Evolutionary conservation across 108 stramenopile species (phyloP).

Genomic region (Nannochloropsis oceanica): DNA sequence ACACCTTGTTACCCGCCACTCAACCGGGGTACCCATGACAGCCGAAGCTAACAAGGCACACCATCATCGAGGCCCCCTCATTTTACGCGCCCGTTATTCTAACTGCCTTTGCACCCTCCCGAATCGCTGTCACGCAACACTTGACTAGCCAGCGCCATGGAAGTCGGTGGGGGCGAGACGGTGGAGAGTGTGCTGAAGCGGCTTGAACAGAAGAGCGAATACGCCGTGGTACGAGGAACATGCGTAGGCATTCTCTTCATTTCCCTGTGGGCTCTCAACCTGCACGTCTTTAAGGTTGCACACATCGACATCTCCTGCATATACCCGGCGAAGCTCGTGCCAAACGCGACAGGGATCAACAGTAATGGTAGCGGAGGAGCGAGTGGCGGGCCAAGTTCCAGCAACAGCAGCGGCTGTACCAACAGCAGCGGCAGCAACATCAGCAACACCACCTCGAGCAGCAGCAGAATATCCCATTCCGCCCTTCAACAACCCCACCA

Average conservation of each 20-base stretch:
- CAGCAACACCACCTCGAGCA: neutral
- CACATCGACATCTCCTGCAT: neutral
- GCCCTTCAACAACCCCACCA: neutral
- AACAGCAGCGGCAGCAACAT: neutral
- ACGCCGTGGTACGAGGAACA: neutral
- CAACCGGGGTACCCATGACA: too few relatives aligned
- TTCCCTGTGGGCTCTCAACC: neutral
- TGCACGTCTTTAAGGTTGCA: neutral
- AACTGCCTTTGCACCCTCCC: too few relatives aligned
- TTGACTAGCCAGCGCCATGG: neutral
- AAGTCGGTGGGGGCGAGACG: neutral
- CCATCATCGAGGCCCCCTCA: too few relatives aligned
- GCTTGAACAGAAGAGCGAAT: neutral
- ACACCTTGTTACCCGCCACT: too few relatives aligned
- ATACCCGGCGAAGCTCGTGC: neutral
- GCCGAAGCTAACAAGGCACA: too few relatives aligned
- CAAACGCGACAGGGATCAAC: too few relatives aligned
- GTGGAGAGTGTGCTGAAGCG: neutral
- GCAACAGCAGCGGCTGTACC: neutral
- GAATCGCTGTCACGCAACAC: too few relatives aligned
- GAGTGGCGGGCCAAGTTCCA: neutral
- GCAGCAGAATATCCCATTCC: neutral
- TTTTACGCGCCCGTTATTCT: too few relatives aligned
- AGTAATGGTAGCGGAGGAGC: neutral
- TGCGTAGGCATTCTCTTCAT: neutral